Percentiles rank a stretch among this genome's conserved stretches.
Conservation (phyloP, 352 stramenopile species). For the Pythium phragmiticola region DNA sequence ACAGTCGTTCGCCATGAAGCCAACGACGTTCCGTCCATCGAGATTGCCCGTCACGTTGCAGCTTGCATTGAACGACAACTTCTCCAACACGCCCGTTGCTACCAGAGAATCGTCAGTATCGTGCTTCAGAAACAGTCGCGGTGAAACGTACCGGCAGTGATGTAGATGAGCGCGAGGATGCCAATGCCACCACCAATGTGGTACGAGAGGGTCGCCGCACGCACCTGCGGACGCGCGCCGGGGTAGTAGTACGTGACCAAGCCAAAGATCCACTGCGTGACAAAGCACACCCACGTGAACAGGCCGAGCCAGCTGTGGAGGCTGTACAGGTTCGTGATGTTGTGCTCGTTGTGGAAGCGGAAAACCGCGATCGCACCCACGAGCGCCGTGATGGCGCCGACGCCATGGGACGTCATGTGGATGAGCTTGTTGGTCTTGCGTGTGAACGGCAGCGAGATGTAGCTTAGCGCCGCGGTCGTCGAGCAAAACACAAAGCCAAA, state of each 20-base stretch:
- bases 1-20: conserved; percentile 72
- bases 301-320: conserved; percentile 88
- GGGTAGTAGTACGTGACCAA: conserved; percentile 80
- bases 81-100: conserved; percentile 73
- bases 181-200: conserved; percentile 68
- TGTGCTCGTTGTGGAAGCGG: conserved; percentile 85
- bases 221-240: conserved; percentile 44
- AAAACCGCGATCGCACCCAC: conserved; percentile 75
- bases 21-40: conserved; percentile 59
- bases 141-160: conserved; percentile 41
- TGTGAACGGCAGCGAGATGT: conserved; percentile 65
- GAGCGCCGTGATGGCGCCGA: conserved; percentile 60
- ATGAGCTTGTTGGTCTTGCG: conserved; percentile 78
- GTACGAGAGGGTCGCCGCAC: conserved; percentile 46
- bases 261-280: conserved; percentile 52
- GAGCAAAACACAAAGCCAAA: conserved; percentile 83
- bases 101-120: not conserved
- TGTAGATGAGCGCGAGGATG: conserved; percentile 60
- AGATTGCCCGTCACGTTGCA: conserved; percentile 78
- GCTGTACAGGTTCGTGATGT: conserved; percentile 85
- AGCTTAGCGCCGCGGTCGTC: conserved; percentile 58
- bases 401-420: conserved; percentile 63
- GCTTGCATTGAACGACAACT: conserved; percentile 82
- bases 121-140: not conserved
- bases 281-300: conserved; percentile 44